Percentiles rank a stretch among this genome's conserved stretches.
Conservation (phyloP, 2,329 filamentous ascomycete species). For the Aspergillus felis region DNA sequence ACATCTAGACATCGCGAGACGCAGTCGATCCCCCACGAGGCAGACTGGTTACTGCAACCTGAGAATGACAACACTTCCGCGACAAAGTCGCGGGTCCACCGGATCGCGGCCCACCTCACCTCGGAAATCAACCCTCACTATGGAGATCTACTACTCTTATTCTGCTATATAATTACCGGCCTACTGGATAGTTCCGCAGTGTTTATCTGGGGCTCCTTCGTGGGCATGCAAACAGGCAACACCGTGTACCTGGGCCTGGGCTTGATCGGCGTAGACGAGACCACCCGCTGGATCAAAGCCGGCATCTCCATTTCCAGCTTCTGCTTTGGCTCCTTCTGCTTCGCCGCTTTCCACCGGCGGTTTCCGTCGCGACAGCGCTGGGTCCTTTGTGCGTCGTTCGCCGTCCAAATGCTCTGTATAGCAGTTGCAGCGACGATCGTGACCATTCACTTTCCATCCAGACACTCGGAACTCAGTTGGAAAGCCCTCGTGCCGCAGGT, state of each 20-base stretch:
- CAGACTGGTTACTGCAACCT: background rate
- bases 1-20: background rate
- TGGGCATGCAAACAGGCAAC: constrained; percentile 84
- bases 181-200: constrained; percentile 72
- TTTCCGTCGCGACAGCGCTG: constrained; percentile 40
- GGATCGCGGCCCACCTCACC: constrained; percentile 7
- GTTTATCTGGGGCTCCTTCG: constrained; percentile 74
- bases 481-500: constrained; percentile 63
- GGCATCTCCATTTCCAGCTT: constrained; percentile 67
- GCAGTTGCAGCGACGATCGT: constrained; percentile 53
- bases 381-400: constrained; percentile 50
- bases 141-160: constrained; percentile 65
- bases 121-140: constrained; percentile 57
- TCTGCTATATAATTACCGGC: constrained; percentile 73
- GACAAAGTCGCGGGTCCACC: background rate
- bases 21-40: background rate
- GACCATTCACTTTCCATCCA: constrained; percentile 45
- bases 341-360: constrained; percentile 63
- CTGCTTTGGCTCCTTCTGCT: constrained; percentile 68
- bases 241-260: constrained; percentile 76
- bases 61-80: background rate
- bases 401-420: constrained; percentile 50
- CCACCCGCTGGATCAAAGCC: constrained; percentile 65
- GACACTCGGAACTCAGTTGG: constrained; percentile 47
- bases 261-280: constrained; percentile 52